Conservation (phyloP, 257 asterid species). For the Scutellaria galericulata region DNA sequence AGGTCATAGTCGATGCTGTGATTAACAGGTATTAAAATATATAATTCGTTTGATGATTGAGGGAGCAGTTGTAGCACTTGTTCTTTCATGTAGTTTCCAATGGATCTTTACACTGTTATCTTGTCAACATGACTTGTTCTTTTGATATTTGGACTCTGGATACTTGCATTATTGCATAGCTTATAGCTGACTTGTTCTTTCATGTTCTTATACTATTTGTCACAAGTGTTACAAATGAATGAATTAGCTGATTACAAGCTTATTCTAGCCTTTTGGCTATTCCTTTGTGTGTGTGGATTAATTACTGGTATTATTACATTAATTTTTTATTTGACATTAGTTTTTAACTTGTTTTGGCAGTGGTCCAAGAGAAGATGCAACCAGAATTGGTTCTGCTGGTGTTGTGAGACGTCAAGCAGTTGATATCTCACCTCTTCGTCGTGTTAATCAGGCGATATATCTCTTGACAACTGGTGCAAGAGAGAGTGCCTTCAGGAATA, state of each 20-base stretch:
- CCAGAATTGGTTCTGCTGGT: constrained; percentile 89
- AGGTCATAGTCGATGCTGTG: constrained; percentile 82
- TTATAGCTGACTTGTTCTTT: too few species aligned
- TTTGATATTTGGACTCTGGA: too few species aligned
- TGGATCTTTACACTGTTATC: neutral
- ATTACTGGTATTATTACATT: neutral
- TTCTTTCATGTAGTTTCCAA: neutral
- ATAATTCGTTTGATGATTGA: neutral
- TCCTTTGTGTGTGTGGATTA: neutral
- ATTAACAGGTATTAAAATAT: constrained; percentile 63
- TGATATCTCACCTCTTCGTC: constrained; percentile 83
- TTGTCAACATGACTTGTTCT: neutral
- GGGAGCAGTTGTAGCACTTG: neutral
- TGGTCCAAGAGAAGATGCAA: constrained; percentile 90
- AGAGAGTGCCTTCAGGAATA: constrained; percentile 80
- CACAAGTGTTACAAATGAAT: too few species aligned
- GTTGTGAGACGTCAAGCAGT: constrained; percentile 90
- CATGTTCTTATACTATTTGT: too few species aligned
- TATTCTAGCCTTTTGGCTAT: neutral
- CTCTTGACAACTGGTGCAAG: constrained; percentile 82
- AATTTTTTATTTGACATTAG: neutral
- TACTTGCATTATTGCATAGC: too few species aligned
- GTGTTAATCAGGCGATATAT: constrained; percentile 80
- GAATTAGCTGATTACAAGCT: neutral
- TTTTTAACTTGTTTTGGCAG: constrained; percentile 34